Base-by-base conservation (phyloP, 2,329 filamentous ascomycete species). In the Pestalotiopsis sp. region DNA sequence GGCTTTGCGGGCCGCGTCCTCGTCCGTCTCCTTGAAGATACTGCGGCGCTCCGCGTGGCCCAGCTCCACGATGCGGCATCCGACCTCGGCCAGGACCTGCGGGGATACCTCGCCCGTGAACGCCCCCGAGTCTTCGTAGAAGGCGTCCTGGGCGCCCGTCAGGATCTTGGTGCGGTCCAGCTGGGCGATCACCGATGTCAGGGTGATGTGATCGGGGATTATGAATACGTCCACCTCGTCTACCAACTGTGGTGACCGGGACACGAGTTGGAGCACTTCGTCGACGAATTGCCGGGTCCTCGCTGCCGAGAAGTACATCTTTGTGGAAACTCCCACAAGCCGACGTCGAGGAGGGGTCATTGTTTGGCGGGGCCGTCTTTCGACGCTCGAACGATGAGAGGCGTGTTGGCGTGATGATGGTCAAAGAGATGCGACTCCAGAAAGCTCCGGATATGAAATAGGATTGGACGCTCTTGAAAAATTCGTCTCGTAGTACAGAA, bases 21-120 rank as follows among this genome's bases (percentile, higher is more conserved):
- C 85, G 74, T 96, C 92, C n/a, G 89, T 92, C 83, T 97, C 93
- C 17, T 87, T 87, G 74, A 95, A 94, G 23, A 93, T 77, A 2
- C 88, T 81, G 64, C 93, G 85, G 4, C 93, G 87, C 80, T 97
- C 94, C 1, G 93, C 93, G 77, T 97, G 94, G 1, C 93, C 93
- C 5, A 97, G 83, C 76, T 95, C 93, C 11, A 96, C 91, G 63
- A 97, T 87, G 20, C 83, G 85, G 64, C 90, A 92, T 55, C 93
- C 93, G 0, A 92, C 85, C 68, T 92, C 88, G 64, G 84, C 82
- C 27, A 97, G 84, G 2, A 90, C 88, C 4, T 86, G 78, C 0
- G 93, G 91, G 5, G 92, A 94, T 39, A 95, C 87, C 75, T 94
- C 92, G 67, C 93, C 93, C 0, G 93, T 97, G 77, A 88, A 94